phyloP scores from a whole-genome alignment of 1,284 basidiomycete genomes.

The Trichosporon sp. region DNA sequence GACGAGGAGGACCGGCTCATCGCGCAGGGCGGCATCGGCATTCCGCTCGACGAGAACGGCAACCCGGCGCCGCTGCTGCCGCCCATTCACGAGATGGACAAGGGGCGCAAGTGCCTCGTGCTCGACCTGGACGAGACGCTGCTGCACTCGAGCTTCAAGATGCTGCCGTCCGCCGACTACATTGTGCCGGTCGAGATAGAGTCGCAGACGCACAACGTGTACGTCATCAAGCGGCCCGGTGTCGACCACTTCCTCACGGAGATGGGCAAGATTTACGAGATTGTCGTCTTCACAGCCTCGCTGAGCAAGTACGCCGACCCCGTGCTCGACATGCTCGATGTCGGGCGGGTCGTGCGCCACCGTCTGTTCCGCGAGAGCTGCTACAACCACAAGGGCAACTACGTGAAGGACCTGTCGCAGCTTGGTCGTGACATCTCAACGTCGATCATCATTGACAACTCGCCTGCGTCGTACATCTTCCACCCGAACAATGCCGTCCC shows the following conservation, averaged over 20 bases:
- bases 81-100: constrained; percentile 64
- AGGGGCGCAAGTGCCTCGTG: constrained; percentile 84
- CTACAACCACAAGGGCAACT: constrained; percentile 98
- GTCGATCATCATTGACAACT: constrained; percentile 98
- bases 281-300: constrained; percentile 97
- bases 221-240: constrained; percentile 97
- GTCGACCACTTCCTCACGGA: constrained; percentile 91
- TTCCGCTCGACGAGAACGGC: constrained; percentile 78
- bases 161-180: constrained; percentile 92
- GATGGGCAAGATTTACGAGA: constrained; percentile 97
- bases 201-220: constrained; percentile 95
- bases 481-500: constrained; percentile 99
- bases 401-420: constrained; percentile 99
- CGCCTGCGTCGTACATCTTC: constrained; percentile 98
- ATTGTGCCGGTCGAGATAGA: constrained; percentile 99
- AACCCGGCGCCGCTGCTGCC: constrained; percentile 75
- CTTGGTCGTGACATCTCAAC: constrained; percentile 86
- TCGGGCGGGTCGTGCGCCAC: constrained; percentile 87
- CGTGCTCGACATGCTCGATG: constrained; percentile 92
- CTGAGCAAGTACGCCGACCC: constrained; percentile 99
- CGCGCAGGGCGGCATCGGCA: constrained; percentile 71
- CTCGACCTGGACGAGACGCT: constrained; percentile 94
- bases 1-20: constrained; percentile 77
- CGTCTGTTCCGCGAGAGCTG: constrained; percentile 96
- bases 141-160: constrained; percentile 91